Percentiles rank a stretch among this genome's conserved stretches.
Conservation (phyloP, 352 stramenopile species). For the Chrysophaeum taylorii region DNA sequence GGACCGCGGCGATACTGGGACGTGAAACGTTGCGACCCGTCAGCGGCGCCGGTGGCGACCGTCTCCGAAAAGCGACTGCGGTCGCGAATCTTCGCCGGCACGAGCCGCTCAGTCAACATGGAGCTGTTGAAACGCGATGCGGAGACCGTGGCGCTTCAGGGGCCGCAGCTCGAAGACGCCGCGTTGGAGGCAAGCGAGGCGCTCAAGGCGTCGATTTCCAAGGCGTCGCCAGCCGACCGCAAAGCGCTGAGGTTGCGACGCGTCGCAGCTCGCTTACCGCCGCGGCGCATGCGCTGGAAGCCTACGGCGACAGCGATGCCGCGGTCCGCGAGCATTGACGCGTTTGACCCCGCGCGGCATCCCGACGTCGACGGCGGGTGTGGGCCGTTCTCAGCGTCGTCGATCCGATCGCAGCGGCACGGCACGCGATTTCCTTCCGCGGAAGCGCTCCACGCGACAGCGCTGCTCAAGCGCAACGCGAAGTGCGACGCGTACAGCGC, state of each 20-base stretch:
- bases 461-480: background rate
- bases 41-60: background rate
- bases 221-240: background rate
- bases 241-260: too few species aligned
- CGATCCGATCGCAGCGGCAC: background rate
- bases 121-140: too few species aligned
- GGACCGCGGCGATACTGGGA: background rate
- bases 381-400: constrained; percentile 1
- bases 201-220: background rate
- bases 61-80: background rate
- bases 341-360: too few species aligned
- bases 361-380: background rate
- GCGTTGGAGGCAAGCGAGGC: too few species aligned
- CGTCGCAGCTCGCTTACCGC: too few species aligned
- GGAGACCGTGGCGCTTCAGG: too few species aligned
- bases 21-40: background rate
- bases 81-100: too few species aligned
- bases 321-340: too few species aligned
- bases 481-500: background rate
- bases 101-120: too few species aligned
- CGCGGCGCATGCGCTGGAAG: background rate
- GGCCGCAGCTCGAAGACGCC: too few species aligned
- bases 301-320: background rate
- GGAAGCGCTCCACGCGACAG: constrained; percentile 2
- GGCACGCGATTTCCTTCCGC: constrained; percentile 20